These are phyloP conservation scores for Periconia sp. DNA, from an alignment of 2,329 filamentous ascomycete genomes.

Conservation along the genomic window DNA sequence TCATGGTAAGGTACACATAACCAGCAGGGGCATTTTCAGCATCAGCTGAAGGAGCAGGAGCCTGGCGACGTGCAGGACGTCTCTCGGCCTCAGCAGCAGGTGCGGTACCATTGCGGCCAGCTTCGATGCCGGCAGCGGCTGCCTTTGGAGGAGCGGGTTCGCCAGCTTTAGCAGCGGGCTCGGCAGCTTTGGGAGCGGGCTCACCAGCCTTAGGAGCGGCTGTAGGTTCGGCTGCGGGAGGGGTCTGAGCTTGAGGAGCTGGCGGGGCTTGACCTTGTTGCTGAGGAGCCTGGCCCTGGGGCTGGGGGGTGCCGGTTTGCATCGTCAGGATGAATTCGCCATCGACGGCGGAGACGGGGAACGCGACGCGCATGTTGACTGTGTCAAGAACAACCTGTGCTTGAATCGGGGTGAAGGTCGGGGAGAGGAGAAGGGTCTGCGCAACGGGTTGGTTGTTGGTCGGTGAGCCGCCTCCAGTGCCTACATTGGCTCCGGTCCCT, in stretches of 20 bases:
- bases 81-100: constrained; percentile 8
- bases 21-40: constrained; percentile 23
- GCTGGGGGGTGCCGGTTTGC: constrained; percentile 18
- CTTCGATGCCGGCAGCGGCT: constrained; percentile 1
- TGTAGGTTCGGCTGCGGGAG: not conserved
- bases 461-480: constrained; percentile 19
- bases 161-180: not conserved
- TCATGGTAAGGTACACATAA: constrained; percentile 37
- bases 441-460: constrained; percentile 40
- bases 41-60: constrained; percentile 15
- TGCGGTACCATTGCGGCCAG: constrained; percentile 14
- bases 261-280: constrained; percentile 7
- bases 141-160: constrained; percentile 6
- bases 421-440: constrained; percentile 34
- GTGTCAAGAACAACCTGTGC: constrained; percentile 38
- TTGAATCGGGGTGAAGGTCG: constrained; percentile 40
- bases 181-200: not conserved
- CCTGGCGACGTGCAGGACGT: constrained; percentile 21
- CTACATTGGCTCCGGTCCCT: not conserved
- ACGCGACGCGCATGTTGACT: constrained; percentile 39
- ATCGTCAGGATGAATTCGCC: constrained; percentile 42
- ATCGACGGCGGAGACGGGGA: constrained; percentile 38
- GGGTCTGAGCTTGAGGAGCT: not conserved
- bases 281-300: constrained; percentile 5
- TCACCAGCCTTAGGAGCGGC: not conserved